Evolutionary conservation across 1,284 basidiomycete species (phyloP), one percentile per base, ranked within the genome.

Genomic region (Coniferiporia weirii): DNA sequence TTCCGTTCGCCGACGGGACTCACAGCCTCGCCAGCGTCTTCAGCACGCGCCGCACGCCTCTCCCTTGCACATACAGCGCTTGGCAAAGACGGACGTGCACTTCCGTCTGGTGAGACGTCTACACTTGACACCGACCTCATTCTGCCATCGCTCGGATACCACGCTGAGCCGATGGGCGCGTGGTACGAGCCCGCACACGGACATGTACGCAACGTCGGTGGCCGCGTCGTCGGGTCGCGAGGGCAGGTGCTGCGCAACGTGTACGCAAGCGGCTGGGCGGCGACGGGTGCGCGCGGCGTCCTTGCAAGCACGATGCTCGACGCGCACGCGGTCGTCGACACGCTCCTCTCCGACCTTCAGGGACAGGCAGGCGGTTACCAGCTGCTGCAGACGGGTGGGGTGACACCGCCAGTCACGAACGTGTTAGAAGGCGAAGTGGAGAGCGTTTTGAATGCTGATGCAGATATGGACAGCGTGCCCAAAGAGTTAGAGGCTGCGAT

Each of bases 191-290:
- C 81, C 0, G 65, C 72, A 0, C 70, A 81, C 1, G 70, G 76
- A 1, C 83, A 83, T 65, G 70, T 89, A n/a, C 80, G 82, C 15
- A 80, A 80, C 0, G 64, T 72, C 1, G 70, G 71, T 4, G 83
- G 82, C 4, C 78, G 84, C 19, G 74, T 91, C n/a, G 66, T 82
- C 60, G 76, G 74, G 7, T 65, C 70, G 20, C 68, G 66, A 17
- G 82, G 76, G 6, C 70, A 63, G 19, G 73, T 69, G 3, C 64
- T 82, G 59, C 78, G 78, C 27, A 87, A 88, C 43, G 78, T 93
- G n/a, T 98, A 98, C 69, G 89, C 92, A 1, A 89, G 92, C 1
- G 96, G 96, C 2, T 99, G 97, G 97, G 88, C 93, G 0, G 90
- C 94, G 0, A 85, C 84, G 10, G 97, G 96, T 20, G 95, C 96